These are phyloP conservation scores for Lizanozyma gosingica DNA, from an alignment of 1,139 yeast species.

Conservation along the genomic window DNA sequence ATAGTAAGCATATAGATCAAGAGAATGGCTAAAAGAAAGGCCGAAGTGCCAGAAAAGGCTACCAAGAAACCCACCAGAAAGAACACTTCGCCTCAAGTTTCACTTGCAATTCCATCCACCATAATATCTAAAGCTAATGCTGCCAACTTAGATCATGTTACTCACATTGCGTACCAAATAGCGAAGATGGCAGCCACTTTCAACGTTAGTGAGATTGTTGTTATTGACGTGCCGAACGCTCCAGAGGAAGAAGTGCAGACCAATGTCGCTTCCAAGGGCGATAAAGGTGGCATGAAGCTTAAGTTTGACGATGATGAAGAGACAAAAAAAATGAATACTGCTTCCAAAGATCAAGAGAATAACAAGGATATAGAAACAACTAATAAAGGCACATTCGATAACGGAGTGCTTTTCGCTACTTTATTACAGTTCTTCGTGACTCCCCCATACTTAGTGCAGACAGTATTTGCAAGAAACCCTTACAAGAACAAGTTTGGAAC, in stretches of 20 bases:
- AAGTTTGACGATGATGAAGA: conserved; percentile 25
- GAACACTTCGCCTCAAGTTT: conserved; percentile 18
- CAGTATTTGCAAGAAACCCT: conserved; percentile 38
- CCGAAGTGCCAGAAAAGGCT: conserved; percentile 13
- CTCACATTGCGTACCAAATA: conserved; percentile 65
- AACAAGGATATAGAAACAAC: conserved; percentile 7
- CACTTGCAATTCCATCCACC: conserved; percentile 61
- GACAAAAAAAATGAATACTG: conserved; percentile 8
- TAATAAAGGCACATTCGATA: conserved; percentile 14
- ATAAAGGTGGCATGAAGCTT: conserved; percentile 26
- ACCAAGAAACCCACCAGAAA: conserved; percentile 27
- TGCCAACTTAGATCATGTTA: conserved; percentile 60
- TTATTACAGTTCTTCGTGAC: conserved; percentile 77
- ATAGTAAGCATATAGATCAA: background rate
- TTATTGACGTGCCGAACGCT: conserved; percentile 42
- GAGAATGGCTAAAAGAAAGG: conserved; percentile 17
- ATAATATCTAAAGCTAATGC: conserved; percentile 47
- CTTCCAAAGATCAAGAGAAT: conserved; percentile 6
- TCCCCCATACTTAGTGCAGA: conserved; percentile 69
- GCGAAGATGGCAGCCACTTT: conserved; percentile 67
- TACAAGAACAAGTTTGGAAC: conserved; percentile 46
- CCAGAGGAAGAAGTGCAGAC: conserved; percentile 11
- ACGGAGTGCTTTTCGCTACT: conserved; percentile 53
- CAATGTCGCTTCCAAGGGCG: conserved; percentile 17
- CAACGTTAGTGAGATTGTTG: conserved; percentile 63